These are phyloP conservation scores for Tilletia walkeri DNA, from an alignment of 1,284 basidiomycete species.

Conservation along the genomic window DNA sequence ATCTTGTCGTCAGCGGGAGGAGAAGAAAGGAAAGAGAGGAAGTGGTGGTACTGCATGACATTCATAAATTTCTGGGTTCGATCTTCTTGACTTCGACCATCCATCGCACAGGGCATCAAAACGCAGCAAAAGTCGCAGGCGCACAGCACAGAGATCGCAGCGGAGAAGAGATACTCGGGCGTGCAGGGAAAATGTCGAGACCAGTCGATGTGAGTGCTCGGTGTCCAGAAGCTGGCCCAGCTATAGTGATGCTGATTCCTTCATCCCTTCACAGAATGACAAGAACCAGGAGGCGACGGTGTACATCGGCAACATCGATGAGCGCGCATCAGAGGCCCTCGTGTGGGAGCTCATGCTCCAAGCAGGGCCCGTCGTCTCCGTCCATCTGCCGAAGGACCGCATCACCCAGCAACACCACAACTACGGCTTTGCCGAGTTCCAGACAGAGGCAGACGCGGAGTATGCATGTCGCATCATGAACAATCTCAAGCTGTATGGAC, in stretches of 20 bases:
- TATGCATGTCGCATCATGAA: slow-evolving; percentile 99
- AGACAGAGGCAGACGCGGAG: slow-evolving; percentile 96
- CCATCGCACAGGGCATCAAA: no score
- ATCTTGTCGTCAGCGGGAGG: slow-evolving; percentile 52
- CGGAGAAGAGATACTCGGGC: not conserved
- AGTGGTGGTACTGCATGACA: not conserved
- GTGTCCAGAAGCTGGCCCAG: not conserved
- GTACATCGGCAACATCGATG: slow-evolving; percentile 81
- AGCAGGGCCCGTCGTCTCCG: slow-evolving; percentile 89
- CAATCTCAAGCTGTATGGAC: slow-evolving; percentile 97
- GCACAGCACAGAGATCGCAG: not conserved
- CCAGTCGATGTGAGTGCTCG: slow-evolving; percentile 8
- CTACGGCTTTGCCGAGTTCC: slow-evolving; percentile 98
- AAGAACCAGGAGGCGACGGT: slow-evolving; percentile 54
- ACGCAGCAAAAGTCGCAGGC: not conserved
- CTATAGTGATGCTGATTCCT: not conserved
- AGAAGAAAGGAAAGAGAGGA: not conserved
- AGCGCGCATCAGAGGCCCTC: slow-evolving; percentile 86
- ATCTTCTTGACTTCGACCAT: no score
- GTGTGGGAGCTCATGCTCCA: slow-evolving; percentile 99
- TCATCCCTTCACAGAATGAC: slow-evolving; percentile 1
- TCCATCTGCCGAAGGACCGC: slow-evolving; percentile 87
- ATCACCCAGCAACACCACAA: slow-evolving; percentile 97
- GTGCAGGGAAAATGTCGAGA: slow-evolving; percentile 7
- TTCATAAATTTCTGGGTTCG: no score